Base-by-base conservation (phyloP, 2,329 filamentous ascomycete genomes). In the Aphanocladium album region DNA sequence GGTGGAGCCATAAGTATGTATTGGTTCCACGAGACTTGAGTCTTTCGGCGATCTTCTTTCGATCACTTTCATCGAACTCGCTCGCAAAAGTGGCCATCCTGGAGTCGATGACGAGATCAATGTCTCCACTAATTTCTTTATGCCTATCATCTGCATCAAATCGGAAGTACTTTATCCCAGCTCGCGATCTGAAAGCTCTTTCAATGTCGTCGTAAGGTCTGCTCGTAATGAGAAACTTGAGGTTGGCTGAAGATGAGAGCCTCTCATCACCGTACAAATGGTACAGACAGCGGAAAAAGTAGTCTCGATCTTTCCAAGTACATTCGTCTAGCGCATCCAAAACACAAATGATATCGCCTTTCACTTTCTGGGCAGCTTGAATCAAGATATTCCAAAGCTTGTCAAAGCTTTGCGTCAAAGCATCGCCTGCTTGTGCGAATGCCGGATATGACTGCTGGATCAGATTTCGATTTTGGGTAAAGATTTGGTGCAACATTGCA, bases 1-100 rank as follows among this genome's bases (percentile, higher is more conserved):
- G 69, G 60, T 68, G 59, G 1, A 77, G 67, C 76, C 76, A 78
- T 0, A 78, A 69, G 62, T 77, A 78, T 1, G 74, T 78, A 11
- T 71, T 67, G 30, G 76, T 65, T 2, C 67, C 57, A 53, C 70
- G 66, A 17, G 53, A 3, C n/a, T 66, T 70, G 1, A 78, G 67
- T 4, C 67, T 56, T 4, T 69, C 55, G 3, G 63, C 27, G 12
- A 76, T 62, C 3, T 61, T 41, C 5, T 54, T 21, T 7, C 62
- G 53, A 1, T 70, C 56, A 65, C 41, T 8, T 30, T 55, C 14
- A 3, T n/a, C 5, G n/a, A 58, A 58, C 3, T 58, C 23, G 6
- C 11, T 11, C 4, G 35, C 37, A 25, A 54, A 54, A n/a, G 16
- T n/a, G 16, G 37, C 16, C 3, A 54, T 11, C 11, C 45, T 14